Conservation (phyloP, 495 filamentous ascomycete species). For the Penicillium paxilli region DNA sequence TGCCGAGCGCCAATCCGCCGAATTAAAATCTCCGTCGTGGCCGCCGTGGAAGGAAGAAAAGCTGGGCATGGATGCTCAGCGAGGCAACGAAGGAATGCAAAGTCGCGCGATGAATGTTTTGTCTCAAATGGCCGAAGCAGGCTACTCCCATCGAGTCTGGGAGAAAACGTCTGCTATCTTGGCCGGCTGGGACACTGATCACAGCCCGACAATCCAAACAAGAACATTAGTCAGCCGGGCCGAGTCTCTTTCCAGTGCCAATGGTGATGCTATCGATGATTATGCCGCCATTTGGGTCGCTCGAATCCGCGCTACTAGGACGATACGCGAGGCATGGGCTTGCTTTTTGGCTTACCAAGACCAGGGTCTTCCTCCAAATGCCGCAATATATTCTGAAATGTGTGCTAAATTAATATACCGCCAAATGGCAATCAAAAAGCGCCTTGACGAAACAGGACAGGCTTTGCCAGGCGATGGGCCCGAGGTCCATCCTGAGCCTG, state of each 20-base stretch:
- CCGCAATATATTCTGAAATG: constrained; percentile 58
- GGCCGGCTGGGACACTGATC: constrained; percentile 68
- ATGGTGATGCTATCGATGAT: constrained; percentile 15
- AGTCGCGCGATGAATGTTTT: constrained; percentile 60
- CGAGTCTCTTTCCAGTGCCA: constrained; percentile 15
- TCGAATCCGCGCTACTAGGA: constrained; percentile 65
- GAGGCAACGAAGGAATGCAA: constrained; percentile 54
- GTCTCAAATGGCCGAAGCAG: constrained; percentile 61
- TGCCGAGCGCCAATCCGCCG: constrained; percentile 57
- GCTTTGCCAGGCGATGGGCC: constrained; percentile 60
- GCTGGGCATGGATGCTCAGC: constrained; percentile 56
- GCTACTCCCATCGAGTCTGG: constrained; percentile 56
- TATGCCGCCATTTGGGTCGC: constrained; percentile 52
- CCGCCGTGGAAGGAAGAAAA: constrained; percentile 70
- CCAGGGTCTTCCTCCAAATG: constrained; percentile 27
- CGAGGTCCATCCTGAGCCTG: constrained; percentile 56
- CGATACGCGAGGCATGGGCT: constrained; percentile 70
- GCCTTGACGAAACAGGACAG: constrained; percentile 20
- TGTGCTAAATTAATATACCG: constrained; percentile 57
- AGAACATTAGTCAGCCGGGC: constrained; percentile 37
- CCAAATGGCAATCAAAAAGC: constrained; percentile 25
- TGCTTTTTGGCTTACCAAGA: constrained; percentile 60
- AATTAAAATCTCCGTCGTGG: constrained; percentile 63
- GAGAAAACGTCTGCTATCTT: constrained; percentile 57
- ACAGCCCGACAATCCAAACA: constrained; percentile 69